phyloP scores from a whole-genome alignment of 192 early-diverging fungal genomes.

The Chytriomyces confervae region DNA sequence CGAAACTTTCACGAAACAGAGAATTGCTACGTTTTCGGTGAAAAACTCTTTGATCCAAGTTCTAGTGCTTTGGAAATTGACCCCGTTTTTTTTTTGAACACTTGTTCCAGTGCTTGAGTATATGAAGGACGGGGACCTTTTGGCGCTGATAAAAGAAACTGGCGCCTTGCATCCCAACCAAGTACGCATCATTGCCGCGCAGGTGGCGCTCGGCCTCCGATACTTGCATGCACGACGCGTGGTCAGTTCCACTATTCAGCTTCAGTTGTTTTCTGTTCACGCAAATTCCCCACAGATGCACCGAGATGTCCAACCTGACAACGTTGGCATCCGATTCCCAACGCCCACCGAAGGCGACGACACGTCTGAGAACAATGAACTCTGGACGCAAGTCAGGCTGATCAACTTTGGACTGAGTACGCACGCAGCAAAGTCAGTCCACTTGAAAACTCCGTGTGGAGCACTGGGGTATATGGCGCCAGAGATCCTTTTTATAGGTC shows the following conservation, averaged over 20 bases:
- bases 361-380: neutral
- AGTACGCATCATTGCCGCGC: constrained; percentile 78
- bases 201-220: constrained; percentile 82
- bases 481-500: constrained; percentile 69
- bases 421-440: neutral
- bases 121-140: constrained; percentile 89
- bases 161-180: neutral
- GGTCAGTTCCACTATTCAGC: neutral
- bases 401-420: constrained; percentile 20
- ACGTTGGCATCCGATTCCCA: constrained; percentile 72
- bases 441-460: constrained; percentile 86
- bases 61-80: too few relatives aligned
- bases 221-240: constrained; percentile 83
- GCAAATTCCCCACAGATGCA: neutral
- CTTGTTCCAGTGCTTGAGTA: constrained; percentile 72
- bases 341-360: constrained; percentile 24
- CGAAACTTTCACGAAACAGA: constrained; percentile 78
- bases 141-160: constrained; percentile 55
- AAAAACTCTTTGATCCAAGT: too few relatives aligned
- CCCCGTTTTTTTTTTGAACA: constrained; percentile 52
- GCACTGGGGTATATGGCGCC: constrained; percentile 91
- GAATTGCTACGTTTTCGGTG: constrained; percentile 76
- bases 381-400: constrained; percentile 8
- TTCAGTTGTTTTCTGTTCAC: too few relatives aligned
- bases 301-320: constrained; percentile 94